A percentile compares a stretch with the other conserved stretches of the same genome.
Conservation (phyloP, 495 filamentous ascomycete genomes). For the Tuber indicum region DNA sequence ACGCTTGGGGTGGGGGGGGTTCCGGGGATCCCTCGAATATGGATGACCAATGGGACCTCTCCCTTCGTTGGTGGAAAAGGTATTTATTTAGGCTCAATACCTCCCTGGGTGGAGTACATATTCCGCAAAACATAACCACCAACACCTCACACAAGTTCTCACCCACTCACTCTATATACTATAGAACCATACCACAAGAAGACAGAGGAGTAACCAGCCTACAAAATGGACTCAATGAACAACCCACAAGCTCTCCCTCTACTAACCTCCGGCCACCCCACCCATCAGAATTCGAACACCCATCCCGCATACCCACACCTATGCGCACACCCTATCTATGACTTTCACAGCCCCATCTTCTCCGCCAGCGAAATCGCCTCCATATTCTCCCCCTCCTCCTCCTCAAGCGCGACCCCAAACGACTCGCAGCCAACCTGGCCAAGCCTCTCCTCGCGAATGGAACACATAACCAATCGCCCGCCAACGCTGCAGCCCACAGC, state of each 20-base stretch:
- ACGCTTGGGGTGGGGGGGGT: no score
- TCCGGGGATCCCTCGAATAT: no score
- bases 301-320: constrained; percentile 30
- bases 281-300: constrained; percentile 12
- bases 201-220: not conserved
- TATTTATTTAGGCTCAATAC: no score
- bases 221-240: constrained; percentile 30
- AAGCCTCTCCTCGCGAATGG: constrained; percentile 24
- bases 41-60: no score
- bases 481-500: constrained; percentile 27
- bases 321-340: constrained; percentile 32
- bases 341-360: constrained; percentile 31
- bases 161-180: not conserved
- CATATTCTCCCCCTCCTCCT: constrained; percentile 28
- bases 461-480: constrained; percentile 35
- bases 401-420: constrained; percentile 16
- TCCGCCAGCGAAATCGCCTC: constrained; percentile 28
- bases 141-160: no score
- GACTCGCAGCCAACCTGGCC: constrained; percentile 18
- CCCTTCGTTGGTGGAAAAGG: no score
- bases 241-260: constrained; percentile 26
- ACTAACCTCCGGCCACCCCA: constrained; percentile 11
- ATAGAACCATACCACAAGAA: not conserved
- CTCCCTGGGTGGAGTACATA: no score
- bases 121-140: no score